phyloP scores from a whole-genome alignment of 106 monocot genomes.

The Hemerocallis citrina region DNA sequence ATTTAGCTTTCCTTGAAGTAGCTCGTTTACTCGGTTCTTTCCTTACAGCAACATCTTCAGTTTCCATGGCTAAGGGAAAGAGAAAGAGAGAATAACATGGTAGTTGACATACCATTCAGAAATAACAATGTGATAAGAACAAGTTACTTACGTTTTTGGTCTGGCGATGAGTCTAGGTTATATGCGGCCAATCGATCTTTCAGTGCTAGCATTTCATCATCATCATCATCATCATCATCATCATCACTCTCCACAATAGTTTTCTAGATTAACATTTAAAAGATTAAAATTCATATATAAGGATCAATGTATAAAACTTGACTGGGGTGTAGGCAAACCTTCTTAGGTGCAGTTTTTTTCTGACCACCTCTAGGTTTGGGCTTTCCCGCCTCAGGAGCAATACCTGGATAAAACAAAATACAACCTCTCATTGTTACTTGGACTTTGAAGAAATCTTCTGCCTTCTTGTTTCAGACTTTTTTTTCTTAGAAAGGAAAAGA shows the following conservation, averaged over 20 bases:
- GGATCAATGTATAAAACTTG: neutral
- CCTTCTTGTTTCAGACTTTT: too few relatives aligned
- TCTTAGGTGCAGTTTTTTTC: conserved; percentile 51
- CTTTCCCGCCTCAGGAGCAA: conserved; percentile 12
- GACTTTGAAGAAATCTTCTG: neutral
- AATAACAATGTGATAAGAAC: too few relatives aligned
- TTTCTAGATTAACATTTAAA: neutral
- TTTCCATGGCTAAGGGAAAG: conserved; percentile 32
- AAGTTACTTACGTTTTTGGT: conserved; percentile 27
- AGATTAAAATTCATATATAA: neutral
- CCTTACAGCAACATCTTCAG: conserved; percentile 12
- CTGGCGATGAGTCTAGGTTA: conserved; percentile 67
- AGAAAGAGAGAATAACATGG: neutral
- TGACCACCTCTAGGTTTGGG: conserved; percentile 28
- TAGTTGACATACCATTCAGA: neutral
- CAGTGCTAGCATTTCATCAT: conserved; percentile 51
- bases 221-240: conserved; percentile 61
- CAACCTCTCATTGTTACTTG: neutral
- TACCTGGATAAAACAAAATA: neutral
- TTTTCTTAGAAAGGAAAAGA: neutral
- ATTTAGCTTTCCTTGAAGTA: conserved; percentile 9
- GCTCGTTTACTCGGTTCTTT: conserved; percentile 5
- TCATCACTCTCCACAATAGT: conserved; percentile 42
- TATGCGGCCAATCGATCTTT: conserved; percentile 69
- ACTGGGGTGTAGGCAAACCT: neutral